phyloP scores from a whole-genome alignment of 2,329 filamentous ascomycete genomes.

The Pestalotiopsis sp. region DNA sequence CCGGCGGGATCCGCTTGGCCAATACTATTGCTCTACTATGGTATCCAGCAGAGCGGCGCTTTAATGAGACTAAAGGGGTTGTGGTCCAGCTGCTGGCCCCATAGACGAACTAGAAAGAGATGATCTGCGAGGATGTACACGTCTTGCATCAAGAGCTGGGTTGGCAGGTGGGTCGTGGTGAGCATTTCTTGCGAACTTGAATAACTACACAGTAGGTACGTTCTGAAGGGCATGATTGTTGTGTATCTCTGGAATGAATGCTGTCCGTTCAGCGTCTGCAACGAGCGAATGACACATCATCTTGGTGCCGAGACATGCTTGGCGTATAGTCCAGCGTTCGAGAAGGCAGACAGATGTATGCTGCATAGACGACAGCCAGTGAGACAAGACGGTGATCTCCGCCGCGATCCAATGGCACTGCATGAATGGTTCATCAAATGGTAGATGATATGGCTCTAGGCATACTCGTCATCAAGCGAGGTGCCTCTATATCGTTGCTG shows the following conservation, averaged over 20 bases:
- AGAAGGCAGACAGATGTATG: neutral
- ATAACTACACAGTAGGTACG: too few relatives aligned
- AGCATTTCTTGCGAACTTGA: neutral
- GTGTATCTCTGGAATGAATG: neutral
- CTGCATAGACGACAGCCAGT: neutral
- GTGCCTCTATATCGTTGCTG: neutral
- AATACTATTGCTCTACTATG: neutral
- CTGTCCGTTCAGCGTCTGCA: neutral
- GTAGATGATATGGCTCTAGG: neutral
- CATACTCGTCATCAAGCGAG: neutral
- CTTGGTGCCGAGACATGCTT: neutral
- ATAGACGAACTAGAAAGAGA: neutral
- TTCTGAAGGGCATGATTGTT: neutral
- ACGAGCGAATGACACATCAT: neutral
- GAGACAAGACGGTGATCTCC: neutral
- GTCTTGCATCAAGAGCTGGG: neutral
- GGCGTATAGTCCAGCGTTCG: neutral
- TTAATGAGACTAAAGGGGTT: conserved; percentile 3
- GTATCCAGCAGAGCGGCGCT: neutral
- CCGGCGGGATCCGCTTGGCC: neutral
- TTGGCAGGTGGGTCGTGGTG: neutral
- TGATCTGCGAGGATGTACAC: neutral
- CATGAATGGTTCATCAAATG: neutral
- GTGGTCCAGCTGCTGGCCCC: neutral
- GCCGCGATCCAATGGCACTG: neutral